Evolutionary conservation across 164 flowering plant species (phyloP), one percentile per base, ranked within the genome.

Genomic region (Liquidambar formosana): DNA sequence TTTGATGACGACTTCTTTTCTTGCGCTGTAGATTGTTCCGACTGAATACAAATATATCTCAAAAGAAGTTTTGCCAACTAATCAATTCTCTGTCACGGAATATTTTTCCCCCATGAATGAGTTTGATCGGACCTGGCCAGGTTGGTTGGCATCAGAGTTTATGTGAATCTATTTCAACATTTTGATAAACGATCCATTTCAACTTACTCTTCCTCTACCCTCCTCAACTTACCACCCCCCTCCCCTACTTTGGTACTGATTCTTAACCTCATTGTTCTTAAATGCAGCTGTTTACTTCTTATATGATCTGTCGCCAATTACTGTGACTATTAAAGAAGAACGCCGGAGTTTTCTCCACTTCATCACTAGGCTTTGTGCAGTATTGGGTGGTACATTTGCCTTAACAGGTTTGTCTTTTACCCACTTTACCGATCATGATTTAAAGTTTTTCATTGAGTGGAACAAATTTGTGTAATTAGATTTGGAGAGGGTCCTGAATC

Each of bases 311-410:
- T 96, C 99, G 33, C 99, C 99, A 12, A 93, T 96, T 58, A 96
- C 97, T 54, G 98, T 96, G 69, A 90, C 99, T 68, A 96, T 96
- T 74, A 89, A 70, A 80, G 99, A 96, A 85, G 98, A 93, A 67
- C 86, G 90, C 6, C 96, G 92, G 72, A 90, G 96, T 80, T 93
- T 96, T 77, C 89, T 93, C 71, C 99, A 93, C 75, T 93, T 96
- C 79, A 86, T 96, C 65, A 96, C 99, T 46, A 86, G 99, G 63
- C 96, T 96, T 59, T 93, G 97, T 85, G 99, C 99, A 44, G 96
- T 96, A 46, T 75, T 96, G 58, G 99, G 99, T 57, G 99, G 99
- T 63, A 96, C 99, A 71, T 96, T 96, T 79, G 99, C 99, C 53
- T 66, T 96, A 63, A 92, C 98, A 84, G 99, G 99, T 93, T 63